Percentiles rank a stretch among this genome's conserved stretches.
Conservation (phyloP, 164 flowering plant genomes). For the Vitis riparia region DNA sequence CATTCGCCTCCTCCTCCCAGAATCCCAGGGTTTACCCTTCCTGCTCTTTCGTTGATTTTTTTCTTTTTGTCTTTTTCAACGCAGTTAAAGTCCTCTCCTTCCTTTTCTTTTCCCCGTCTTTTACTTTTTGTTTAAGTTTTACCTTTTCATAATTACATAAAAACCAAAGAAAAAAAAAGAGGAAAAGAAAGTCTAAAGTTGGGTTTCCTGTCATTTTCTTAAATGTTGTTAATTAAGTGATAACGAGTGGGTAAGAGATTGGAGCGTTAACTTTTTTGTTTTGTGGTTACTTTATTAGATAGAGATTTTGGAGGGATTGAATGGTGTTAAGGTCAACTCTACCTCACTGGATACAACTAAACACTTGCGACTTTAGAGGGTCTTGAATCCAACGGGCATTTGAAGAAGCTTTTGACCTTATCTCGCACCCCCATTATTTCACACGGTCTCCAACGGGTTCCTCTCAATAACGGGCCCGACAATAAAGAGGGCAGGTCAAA, state of each 20-base stretch:
- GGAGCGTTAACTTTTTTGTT: too few relatives aligned
- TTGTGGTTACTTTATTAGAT: too few relatives aligned
- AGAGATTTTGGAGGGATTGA: constrained; percentile 14
- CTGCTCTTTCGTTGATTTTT: constrained; percentile 5
- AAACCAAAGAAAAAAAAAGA: too few relatives aligned
- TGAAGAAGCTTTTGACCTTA: constrained; percentile 30
- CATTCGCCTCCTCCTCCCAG: constrained; percentile 4
- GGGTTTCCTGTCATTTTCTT: too few relatives aligned
- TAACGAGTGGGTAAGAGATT: too few relatives aligned
- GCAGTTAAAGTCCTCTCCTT: too few relatives aligned
- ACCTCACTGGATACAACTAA: constrained; percentile 46
- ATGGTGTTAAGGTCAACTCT: constrained; percentile 53
- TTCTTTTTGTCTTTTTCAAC: background rate
- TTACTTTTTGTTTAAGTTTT: too few relatives aligned
- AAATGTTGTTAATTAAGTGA: too few relatives aligned
- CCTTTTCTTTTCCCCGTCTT: too few relatives aligned
- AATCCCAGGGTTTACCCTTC: background rate
- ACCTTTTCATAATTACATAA: too few relatives aligned
- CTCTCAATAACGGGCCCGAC: constrained; percentile 9
- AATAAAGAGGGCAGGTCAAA: constrained; percentile 15
- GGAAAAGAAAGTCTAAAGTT: too few relatives aligned
- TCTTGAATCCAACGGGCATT: constrained; percentile 40
- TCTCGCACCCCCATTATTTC: constrained; percentile 15
- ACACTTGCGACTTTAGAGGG: background rate
- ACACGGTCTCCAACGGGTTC: constrained; percentile 19